Conservation (phyloP, 1,139 yeast species). For the Debaryomycetaceae sp. region DNA sequence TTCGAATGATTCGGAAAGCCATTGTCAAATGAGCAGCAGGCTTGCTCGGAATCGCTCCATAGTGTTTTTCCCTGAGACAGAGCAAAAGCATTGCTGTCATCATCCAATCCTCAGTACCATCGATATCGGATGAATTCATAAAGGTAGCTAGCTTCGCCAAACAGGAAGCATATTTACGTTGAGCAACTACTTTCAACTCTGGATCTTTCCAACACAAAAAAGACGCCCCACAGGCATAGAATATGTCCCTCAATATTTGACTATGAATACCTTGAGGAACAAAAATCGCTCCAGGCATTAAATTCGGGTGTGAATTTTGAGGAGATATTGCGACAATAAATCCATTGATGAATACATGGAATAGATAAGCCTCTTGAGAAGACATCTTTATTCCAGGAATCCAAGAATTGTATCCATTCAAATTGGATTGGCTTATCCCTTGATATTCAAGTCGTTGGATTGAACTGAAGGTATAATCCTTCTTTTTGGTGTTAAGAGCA, state of each 20-base stretch:
- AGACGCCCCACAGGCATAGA: conserved; percentile 4
- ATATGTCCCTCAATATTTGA: conserved; percentile 2
- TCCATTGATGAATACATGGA: conserved; percentile 1
- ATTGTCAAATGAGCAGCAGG: conserved; percentile 4
- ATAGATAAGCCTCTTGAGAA: conserved; percentile 1
- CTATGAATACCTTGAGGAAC: conserved; percentile 3
- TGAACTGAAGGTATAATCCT: neutral
- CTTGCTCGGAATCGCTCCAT: conserved; percentile 2
- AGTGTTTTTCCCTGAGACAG: conserved; percentile 3
- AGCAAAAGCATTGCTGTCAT: conserved; percentile 2
- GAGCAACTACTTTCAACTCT: conserved; percentile 1
- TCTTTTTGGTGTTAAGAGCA: neutral
- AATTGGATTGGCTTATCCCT: neutral
- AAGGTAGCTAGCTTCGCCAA: conserved; percentile 1
- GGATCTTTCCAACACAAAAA: conserved; percentile 3
- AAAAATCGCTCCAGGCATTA: conserved; percentile 3
- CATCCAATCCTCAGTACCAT: conserved; percentile 4
- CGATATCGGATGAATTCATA: conserved; percentile 1
- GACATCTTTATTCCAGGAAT: conserved; percentile 1
- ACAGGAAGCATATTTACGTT: conserved; percentile 1
- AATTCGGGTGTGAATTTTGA: conserved; percentile 1
- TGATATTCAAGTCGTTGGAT: neutral
- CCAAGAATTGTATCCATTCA: conserved; percentile 2
- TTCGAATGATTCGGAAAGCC: conserved; percentile 2
- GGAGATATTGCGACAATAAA: conserved; percentile 3